Base-by-base conservation (phyloP, 2,329 filamentous ascomycete species). In the Tolypocladium amazonense region DNA sequence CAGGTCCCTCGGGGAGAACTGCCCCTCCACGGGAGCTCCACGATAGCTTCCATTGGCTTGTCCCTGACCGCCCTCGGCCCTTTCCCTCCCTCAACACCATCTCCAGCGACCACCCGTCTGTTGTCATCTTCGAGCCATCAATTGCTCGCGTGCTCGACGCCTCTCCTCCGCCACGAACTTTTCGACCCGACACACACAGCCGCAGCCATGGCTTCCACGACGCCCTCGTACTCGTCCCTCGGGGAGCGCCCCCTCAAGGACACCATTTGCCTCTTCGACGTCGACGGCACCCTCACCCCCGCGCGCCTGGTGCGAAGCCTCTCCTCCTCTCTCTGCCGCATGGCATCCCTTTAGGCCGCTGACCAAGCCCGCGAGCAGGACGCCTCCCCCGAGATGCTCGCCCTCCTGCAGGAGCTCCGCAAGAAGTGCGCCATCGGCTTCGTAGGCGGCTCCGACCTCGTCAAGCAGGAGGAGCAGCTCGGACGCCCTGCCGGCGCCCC, bases 401-500 rank as follows among this genome's bases (percentile, higher is more conserved):
- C 84, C 64, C 80, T 93, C 64, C 90, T 97, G 70, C 82, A 87
- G 56, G 80, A 81, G 57, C 87, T 97, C 67, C 90, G 94, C 66
- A 83, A 94, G 73, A 92, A 94, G 75, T 88, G 89, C 71, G 89
- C 91, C 68, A 91, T 96, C 70, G 92, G 92, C 67, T 96, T 86
- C 77, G 92, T 97, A 62, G 94, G 94, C 70, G 94, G 94, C 72
- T 94, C 89, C 68, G 89, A 97, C 81, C 84, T 96, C 63, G 78
- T 75, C 73, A 97, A 99, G 81, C 94, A 97, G 77, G 91, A 97
- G 76, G 94, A 97, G 76, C 93, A 97, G 79, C 84, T 97, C 63
- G 92, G 92, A 72, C 82, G 69, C 58, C 72, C 84, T 4, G 73
- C 83, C 33, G 77, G 82, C 60, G 74, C 77, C 35, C 81, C 88